Base-by-base conservation (phyloP, 108 stramenopile genomes). In the Mediolabrus comicus region DNA sequence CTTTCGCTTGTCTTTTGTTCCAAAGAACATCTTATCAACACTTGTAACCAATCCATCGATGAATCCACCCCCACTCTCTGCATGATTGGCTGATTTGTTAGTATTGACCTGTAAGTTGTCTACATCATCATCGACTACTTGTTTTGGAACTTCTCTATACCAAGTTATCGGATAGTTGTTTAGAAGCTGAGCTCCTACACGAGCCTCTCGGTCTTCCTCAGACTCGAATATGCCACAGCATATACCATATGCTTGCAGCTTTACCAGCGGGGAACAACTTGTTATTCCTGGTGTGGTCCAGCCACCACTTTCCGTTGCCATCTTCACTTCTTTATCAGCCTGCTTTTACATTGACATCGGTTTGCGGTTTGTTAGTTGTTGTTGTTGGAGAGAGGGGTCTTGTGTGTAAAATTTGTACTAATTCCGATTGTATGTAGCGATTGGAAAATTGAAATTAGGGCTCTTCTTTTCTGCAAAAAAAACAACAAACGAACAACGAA, bases 141-240 rank as follows among this genome's bases (percentile, higher is more conserved):
- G 62, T 31, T 68, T 59, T n/a, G n/a, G n/a, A n/a, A n/a, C n/a
- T n/a, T n/a, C n/a, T 27, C 75, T 41, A 54, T 76, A 76, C 75
- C 75, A 76, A 10, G 43, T 57, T 19, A 76, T 76, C 54, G 75
- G 75, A 57, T 69, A 69, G 43, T 54, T 41, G 31, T 62, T 33
- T 16, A 76, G 33, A 16, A 46, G 29, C 10, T 61, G 43, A 38
- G 28, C 32, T 17, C 67, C 30, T 0, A 25, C 49, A 4, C 75
- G 61, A 1, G 75, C 75, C 1, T 63, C 53, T 22, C 29, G 62
- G 27, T 76, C 75, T 28, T 56, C 59, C 28, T 68, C 62, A 4
- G 67, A 30, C 62, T 76, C 75, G 41, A 76, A 24, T 46, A 76
- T 58, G 30, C 67, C 67, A 27, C 75, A 76, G 62, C 75, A 76